These are phyloP conservation scores for Cymbopogon flexuosus DNA, from an alignment of 202 grass and related monocot species.

Conservation along the genomic window DNA sequence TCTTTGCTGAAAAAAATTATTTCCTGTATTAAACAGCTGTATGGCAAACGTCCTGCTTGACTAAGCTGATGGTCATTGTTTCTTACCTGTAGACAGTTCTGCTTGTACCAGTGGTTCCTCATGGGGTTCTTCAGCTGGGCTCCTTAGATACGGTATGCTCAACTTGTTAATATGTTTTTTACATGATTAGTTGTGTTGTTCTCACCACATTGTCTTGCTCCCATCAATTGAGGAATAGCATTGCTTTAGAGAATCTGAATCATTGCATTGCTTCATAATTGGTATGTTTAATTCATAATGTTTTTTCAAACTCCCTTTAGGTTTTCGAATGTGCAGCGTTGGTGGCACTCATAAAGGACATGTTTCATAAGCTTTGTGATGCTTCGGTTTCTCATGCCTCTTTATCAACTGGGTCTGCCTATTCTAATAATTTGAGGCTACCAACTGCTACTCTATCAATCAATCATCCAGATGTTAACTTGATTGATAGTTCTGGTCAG, in stretches of 20 bases:
- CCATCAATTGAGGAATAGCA: slow-evolving; percentile 5
- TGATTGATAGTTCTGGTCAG: slow-evolving; percentile 37
- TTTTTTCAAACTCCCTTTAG: slow-evolving; percentile 32
- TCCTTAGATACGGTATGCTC: slow-evolving; percentile 55
- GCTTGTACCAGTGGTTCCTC: slow-evolving; percentile 48
- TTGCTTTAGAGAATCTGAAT: slow-evolving; percentile 8
- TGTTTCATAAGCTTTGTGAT: slow-evolving; percentile 45
- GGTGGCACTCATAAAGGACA: slow-evolving; percentile 51
- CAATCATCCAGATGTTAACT: slow-evolving; percentile 27
- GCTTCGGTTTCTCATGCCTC: slow-evolving; percentile 10
- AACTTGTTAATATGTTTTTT: background rate
- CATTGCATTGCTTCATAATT: slow-evolving; percentile 9
- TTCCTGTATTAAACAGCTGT: slow-evolving; percentile 1
- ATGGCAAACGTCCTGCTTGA: slow-evolving; percentile 19
- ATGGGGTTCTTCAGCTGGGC: slow-evolving; percentile 68
- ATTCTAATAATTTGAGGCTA: slow-evolving; percentile 28
- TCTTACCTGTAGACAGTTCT: slow-evolving; percentile 58
- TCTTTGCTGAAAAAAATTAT: background rate
- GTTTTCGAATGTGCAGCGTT: slow-evolving; percentile 45
- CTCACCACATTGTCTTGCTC: background rate
- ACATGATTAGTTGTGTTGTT: background rate
- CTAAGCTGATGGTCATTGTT: slow-evolving; percentile 18
- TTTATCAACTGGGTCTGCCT: slow-evolving; percentile 29
- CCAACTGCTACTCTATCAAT: background rate
- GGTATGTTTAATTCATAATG: slow-evolving; percentile 9